phyloP scores from a whole-genome alignment of 345 rosid species.

The Pistacia vera region DNA sequence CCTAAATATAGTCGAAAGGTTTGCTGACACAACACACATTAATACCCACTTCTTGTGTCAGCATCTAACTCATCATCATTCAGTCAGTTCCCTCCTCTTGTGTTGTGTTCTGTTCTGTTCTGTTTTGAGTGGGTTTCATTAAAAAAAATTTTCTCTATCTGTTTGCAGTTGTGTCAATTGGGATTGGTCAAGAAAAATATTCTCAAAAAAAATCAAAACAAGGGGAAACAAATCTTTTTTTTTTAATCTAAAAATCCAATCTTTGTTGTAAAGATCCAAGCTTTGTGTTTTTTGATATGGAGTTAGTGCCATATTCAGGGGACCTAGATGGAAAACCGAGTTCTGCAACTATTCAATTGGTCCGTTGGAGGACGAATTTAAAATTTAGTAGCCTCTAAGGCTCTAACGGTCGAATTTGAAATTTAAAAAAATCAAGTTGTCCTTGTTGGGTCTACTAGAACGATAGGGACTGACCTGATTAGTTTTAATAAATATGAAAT shows the following conservation, averaged over 20 bases:
- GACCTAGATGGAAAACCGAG: constrained; percentile 53
- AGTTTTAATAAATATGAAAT: too few species aligned
- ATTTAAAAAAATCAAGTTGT: too few species aligned
- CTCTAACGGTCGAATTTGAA: too few species aligned
- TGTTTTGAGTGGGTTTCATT: background rate
- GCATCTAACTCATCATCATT: background rate
- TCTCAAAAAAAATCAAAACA: background rate
- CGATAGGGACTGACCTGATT: too few species aligned
- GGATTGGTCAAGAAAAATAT: background rate
- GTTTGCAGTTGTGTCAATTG: background rate
- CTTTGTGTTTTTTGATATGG: constrained; percentile 44
- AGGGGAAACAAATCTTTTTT: background rate
- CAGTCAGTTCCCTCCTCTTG: background rate
- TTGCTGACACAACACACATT: too few species aligned
- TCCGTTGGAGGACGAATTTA: too few species aligned
- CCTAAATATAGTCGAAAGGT: too few species aligned
- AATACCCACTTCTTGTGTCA: background rate
- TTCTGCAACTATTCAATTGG: constrained; percentile 36
- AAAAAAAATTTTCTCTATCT: background rate
- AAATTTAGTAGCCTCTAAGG: too few species aligned
- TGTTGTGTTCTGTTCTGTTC: background rate
- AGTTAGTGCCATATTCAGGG: constrained; percentile 62
- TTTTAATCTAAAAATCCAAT: constrained; percentile 1
- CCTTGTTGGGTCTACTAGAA: too few species aligned
- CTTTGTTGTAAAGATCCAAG: constrained; percentile 5